Percentiles rank a stretch among this genome's conserved stretches.
Conservation (phyloP, 2,329 filamentous ascomycete species). For the Trichoderma pleuroti region DNA sequence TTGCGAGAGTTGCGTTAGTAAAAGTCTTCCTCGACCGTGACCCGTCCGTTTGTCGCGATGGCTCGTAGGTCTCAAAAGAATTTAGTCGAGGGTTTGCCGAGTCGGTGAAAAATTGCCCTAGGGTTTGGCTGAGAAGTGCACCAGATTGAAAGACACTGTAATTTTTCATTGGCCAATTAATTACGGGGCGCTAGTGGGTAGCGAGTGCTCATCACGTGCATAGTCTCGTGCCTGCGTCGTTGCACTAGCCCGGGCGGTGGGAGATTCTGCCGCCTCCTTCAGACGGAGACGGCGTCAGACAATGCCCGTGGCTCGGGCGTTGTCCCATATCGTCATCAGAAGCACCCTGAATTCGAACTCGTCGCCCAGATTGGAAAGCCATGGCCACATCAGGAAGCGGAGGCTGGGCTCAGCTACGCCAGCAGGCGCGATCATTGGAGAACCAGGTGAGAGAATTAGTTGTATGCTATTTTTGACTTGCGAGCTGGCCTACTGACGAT, state of each 20-base stretch:
- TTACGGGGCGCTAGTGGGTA: neutral
- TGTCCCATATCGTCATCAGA: slow-evolving; percentile 14
- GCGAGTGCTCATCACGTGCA: slow-evolving; percentile 28
- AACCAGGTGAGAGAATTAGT: slow-evolving; percentile 66
- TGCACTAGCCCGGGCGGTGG: slow-evolving; percentile 29
- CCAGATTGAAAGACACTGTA: slow-evolving; percentile 21
- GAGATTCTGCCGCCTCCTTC: slow-evolving; percentile 22
- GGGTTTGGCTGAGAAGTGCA: slow-evolving; percentile 33
- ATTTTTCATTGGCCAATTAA: slow-evolving; percentile 33
- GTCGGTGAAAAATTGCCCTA: slow-evolving; percentile 38
- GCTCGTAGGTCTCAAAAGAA: slow-evolving; percentile 32
- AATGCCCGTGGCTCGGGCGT: slow-evolving; percentile 1
- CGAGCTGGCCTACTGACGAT: neutral
- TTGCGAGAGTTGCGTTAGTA: slow-evolving; percentile 37
- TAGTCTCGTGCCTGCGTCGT: neutral
- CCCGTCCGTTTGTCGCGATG: slow-evolving; percentile 34
- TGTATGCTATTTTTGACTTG: neutral
- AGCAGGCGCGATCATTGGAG: slow-evolving; percentile 85
- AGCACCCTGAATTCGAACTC: neutral
- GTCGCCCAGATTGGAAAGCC: slow-evolving; percentile 16
- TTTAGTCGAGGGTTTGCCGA: slow-evolving; percentile 37
- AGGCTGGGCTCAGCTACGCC: slow-evolving; percentile 90
- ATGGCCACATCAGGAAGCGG: slow-evolving; percentile 56
- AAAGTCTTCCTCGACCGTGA: slow-evolving; percentile 36
- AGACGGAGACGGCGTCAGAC: slow-evolving; percentile 9